Base-by-base conservation (phyloP, 129 eudicot genomes). In the Ambrosia trifida region DNA sequence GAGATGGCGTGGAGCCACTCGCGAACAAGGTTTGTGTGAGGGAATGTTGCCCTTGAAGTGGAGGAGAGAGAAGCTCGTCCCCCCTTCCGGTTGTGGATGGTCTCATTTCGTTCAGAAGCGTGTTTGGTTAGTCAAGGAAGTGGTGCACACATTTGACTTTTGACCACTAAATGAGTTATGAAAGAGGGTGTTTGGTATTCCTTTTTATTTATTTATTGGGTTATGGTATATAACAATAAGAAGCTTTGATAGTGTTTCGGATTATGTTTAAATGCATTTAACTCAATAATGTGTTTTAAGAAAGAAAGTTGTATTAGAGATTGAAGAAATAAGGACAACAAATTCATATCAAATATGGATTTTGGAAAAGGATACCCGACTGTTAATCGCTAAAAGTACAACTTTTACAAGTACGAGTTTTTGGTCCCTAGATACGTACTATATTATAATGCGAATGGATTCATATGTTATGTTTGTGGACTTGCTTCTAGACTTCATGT, bases 391-490 rank as follows among this genome's bases (percentile, higher is more conserved):
- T 56, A 18, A 8, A 43, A 47, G 0, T 24, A 24, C 28, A 24
- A 24, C 28, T 24, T 24, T 24, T 24, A 28, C 38, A 11, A 28
- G 35, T 28, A 57, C 7, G 28, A 57, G 4, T 11, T 28, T 7
- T 24, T 57, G 63, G 17, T 57, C 2, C 36, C 16, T 57, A 28
- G 63, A 11, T 24, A 16, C 41, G 12, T 32, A 2, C 19, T 12
- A 59, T 16, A 33, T 69, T 33, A 33, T 56, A 50, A 51, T 4
- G 32, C 14, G 73, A 53, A 45, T n/a, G 52, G 52, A 44, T 56
- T 72, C 31, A 45, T 31, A 59, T 59, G 46, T 31, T 31, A 59
- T 59, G 46, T 31, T 59, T 9, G 13, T 46, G 76, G 68, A 30
- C 32, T 59, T 31, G 20, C 10, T 62, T 6, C 44, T 1, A 11